A percentile compares a stretch with the other conserved stretches of the same genome.
phyloP scores from a whole-genome alignment of 2,329 filamentous ascomycete genomes.

The Colletotrichum cordylinicola region DNA sequence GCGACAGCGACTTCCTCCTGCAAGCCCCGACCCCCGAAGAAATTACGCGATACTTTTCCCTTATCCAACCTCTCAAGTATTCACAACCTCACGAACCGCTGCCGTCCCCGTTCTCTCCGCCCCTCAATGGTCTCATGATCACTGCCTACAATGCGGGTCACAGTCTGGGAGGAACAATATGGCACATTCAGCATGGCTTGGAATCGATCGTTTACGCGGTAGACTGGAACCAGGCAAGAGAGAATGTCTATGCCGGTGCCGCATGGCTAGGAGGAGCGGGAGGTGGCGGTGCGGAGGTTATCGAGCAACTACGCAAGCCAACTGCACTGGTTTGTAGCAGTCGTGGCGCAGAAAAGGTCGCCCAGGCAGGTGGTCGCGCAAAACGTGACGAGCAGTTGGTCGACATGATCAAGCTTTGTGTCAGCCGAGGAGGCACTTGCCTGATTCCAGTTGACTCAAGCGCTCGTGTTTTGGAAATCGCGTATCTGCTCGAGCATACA shows the following conservation, averaged over 20 bases:
- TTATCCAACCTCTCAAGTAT: slow-evolving; percentile 93
- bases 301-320: slow-evolving; percentile 90
- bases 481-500: slow-evolving; percentile 89
- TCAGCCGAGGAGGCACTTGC: slow-evolving; percentile 85
- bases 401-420: slow-evolving; percentile 79
- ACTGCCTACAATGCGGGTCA: slow-evolving; percentile 97
- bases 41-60: slow-evolving; percentile 88
- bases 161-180: slow-evolving; percentile 95
- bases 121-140: slow-evolving; percentile 88
- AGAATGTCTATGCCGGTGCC: slow-evolving; percentile 92
- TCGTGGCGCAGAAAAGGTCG: slow-evolving; percentile 74
- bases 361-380: slow-evolving; percentile 74
- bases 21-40: slow-evolving; percentile 83
- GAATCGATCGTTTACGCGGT: slow-evolving; percentile 98
- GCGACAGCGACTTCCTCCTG: slow-evolving; percentile 61
- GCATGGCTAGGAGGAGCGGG: slow-evolving; percentile 89
- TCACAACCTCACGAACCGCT: slow-evolving; percentile 93
- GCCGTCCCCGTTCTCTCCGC: slow-evolving; percentile 85
- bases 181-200: slow-evolving; percentile 96
- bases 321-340: slow-evolving; percentile 94
- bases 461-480: slow-evolving; percentile 89
- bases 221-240: slow-evolving; percentile 97
- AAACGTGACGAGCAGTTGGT: slow-evolving; percentile 88
- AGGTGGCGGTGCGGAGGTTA: slow-evolving; percentile 84
- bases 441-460: slow-evolving; percentile 95